Evolutionary conservation across 2,329 filamentous ascomycete genomes (phyloP), one percentile per base, ranked within the genome.

Genomic region (Penicillium sp.): DNA sequence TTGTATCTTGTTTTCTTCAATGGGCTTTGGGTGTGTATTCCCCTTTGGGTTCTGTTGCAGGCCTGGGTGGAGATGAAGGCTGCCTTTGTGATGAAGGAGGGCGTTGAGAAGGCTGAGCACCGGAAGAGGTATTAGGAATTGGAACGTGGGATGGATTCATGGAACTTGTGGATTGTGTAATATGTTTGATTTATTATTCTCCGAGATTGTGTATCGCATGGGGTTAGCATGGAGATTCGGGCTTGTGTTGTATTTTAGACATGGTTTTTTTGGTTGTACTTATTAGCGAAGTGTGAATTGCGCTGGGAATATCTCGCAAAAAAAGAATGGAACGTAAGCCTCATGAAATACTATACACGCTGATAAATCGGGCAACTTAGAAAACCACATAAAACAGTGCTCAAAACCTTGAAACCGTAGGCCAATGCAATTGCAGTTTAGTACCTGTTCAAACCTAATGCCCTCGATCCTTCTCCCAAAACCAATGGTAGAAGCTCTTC

Each of bases 1-100:
- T 72, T 88, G 11, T 88, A 88, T 64, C 71, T 88, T 61, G 72
- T 83, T 58, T 87, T 87, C 71, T 88, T 88, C 74, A 88, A 88
- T 66, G 82, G 77, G 19, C 72, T 88, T 3, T 88, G 85, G 85
- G 85, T 88, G 16, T 79, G 80, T 60, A 78, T 86, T 57, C 84
- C 85, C 1, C 58, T 81, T 21, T 87, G 83, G 83, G 80, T 86
- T 42, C 64, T 86, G 55, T 81, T 73, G 63, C 81, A 83, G 68
- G 78, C 78, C 2, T 81, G 80, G 52, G 71, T 72, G 44, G 78
- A 81, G 57, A 70, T 82, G 47, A 74, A 60, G 33, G 59, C 50
- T 13, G 73, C 71, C 23, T 78, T 77, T 69, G 64, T 71, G 8
- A 55, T 45, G 8, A 69, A 68, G 14, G 71, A 75, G 57, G 53